phyloP scores from a whole-genome alignment of 2,329 filamentous ascomycete genomes.

The Microascus cirrosus region DNA sequence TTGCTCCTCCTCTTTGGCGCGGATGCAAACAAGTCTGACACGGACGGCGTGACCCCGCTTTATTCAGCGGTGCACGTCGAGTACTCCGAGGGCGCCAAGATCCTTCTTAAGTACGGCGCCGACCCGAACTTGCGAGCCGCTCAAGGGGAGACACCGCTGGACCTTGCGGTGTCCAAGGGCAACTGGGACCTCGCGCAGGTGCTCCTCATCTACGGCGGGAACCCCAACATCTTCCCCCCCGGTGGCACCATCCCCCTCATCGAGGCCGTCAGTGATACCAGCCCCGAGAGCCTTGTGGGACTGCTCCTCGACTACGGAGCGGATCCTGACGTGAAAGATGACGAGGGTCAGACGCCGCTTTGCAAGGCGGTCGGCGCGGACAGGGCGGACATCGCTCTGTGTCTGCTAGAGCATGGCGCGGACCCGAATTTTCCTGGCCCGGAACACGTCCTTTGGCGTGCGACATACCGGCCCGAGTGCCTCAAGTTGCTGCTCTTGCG shows the following conservation, averaged over 20 bases:
- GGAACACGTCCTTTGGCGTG: constrained; percentile 58
- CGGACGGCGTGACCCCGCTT: constrained; percentile 38
- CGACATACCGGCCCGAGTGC: constrained; percentile 46
- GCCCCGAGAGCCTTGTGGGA: constrained; percentile 42
- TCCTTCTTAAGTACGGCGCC: constrained; percentile 54
- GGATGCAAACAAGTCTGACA: constrained; percentile 40
- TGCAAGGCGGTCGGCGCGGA: constrained; percentile 44
- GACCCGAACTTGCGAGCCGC: constrained; percentile 40
- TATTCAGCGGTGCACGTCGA: constrained; percentile 37
- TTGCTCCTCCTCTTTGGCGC: constrained; percentile 46
- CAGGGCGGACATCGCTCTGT: constrained; percentile 41
- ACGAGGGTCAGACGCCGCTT: constrained; percentile 50
- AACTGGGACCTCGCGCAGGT: constrained; percentile 47
- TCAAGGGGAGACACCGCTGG: constrained; percentile 43
- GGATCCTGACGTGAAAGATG: constrained; percentile 47
- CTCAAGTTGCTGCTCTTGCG: constrained; percentile 46
- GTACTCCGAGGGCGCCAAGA: constrained; percentile 43
- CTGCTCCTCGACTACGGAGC: constrained; percentile 49
- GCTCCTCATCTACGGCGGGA: constrained; percentile 49
- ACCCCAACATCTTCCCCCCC: constrained; percentile 39
- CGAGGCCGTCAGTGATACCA: constrained; percentile 46
- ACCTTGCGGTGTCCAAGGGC: constrained; percentile 35
- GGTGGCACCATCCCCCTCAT: constrained; percentile 52
- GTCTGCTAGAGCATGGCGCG: constrained; percentile 42
- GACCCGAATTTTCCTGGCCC: constrained; percentile 59